phyloP scores from a whole-genome alignment of 1,284 basidiomycete species.

The Malassezia obtusa region DNA sequence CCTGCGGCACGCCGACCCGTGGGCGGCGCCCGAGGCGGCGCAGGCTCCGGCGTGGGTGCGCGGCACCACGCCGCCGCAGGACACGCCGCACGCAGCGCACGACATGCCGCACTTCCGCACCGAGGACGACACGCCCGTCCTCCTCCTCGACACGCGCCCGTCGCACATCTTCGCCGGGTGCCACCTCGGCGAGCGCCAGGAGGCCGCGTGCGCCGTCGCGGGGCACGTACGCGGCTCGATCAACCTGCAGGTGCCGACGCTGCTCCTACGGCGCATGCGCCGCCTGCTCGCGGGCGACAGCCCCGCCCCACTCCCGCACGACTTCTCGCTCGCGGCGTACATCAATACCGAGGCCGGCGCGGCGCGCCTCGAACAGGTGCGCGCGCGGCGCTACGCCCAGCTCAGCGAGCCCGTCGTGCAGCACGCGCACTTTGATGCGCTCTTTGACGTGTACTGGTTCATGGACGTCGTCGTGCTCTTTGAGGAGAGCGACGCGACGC shows the following conservation, averaged over 20 bases:
- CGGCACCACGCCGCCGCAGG: not conserved
- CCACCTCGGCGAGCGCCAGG: not conserved
- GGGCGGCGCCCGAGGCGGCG: not conserved
- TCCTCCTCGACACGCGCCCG: slow-evolving; percentile 15
- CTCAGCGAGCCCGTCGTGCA: not conserved
- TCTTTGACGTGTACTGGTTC: slow-evolving; percentile 10
- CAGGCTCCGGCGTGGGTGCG: not conserved
- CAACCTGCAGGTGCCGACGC: slow-evolving; percentile 11
- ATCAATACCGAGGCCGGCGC: not conserved
- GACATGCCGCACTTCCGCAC: not conserved
- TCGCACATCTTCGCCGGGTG: slow-evolving; percentile 4
- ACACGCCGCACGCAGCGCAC: not conserved
- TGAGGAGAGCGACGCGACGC: slow-evolving; percentile 1
- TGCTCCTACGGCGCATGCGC: slow-evolving; percentile 13
- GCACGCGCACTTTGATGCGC: not conserved
- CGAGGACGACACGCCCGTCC: not conserved
- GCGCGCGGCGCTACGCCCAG: not conserved
- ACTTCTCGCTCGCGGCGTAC: slow-evolving; percentile 3
- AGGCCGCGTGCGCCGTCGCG: not conserved
- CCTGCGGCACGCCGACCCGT: not conserved
- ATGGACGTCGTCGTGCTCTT: slow-evolving; percentile 12
- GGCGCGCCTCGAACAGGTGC: not conserved
- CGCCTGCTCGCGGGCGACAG: not conserved
- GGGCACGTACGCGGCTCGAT: slow-evolving; percentile 13
- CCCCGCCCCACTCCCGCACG: not conserved